Percentiles rank a stretch among this genome's conserved stretches.
phyloP scores from a whole-genome alignment of 495 filamentous ascomycete species.

The Xylaria telfairii region DNA sequence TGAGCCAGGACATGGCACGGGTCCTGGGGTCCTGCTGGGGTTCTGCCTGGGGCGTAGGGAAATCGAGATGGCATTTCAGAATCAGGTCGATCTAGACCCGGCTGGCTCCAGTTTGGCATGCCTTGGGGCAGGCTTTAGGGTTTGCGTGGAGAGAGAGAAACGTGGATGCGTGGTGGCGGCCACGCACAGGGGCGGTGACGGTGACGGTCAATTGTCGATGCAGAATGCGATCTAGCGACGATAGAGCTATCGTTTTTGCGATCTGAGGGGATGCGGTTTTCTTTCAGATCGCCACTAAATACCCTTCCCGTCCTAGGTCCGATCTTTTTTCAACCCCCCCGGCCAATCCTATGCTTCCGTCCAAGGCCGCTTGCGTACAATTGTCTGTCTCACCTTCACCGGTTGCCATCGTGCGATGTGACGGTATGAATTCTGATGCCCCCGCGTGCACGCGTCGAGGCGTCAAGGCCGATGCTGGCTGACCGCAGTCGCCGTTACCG shows the following conservation, averaged over 20 bases:
- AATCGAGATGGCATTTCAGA: slow-evolving; percentile 8
- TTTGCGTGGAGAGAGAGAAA: no score
- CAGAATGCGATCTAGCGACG: slow-evolving; percentile 14
- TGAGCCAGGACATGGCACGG: not conserved
- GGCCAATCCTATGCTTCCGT: not conserved
- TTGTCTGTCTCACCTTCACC: not conserved
- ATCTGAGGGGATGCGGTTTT: slow-evolving; percentile 14
- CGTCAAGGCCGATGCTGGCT: not conserved
- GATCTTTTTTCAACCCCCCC: slow-evolving; percentile 1
- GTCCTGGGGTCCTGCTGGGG: no score
- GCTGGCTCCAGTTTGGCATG: not conserved
- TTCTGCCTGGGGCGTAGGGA: no score
- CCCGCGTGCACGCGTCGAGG: not conserved
- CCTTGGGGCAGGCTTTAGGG: not conserved
- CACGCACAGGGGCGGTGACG: not conserved
- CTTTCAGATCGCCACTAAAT: slow-evolving; percentile 16
- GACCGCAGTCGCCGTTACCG: not conserved
- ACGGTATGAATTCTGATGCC: not conserved
- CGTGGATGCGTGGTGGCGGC: not conserved
- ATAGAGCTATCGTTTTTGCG: slow-evolving; percentile 12
- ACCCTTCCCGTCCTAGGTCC: not conserved
- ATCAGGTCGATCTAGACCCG: not conserved
- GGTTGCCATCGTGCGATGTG: not conserved
- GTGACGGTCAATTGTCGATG: slow-evolving; percentile 9
- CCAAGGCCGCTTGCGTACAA: not conserved